Percentiles rank a stretch among this genome's conserved stretches.
Evolutionary conservation across 1,139 yeast species (phyloP).

Genomic region (Candida glucosophila): DNA sequence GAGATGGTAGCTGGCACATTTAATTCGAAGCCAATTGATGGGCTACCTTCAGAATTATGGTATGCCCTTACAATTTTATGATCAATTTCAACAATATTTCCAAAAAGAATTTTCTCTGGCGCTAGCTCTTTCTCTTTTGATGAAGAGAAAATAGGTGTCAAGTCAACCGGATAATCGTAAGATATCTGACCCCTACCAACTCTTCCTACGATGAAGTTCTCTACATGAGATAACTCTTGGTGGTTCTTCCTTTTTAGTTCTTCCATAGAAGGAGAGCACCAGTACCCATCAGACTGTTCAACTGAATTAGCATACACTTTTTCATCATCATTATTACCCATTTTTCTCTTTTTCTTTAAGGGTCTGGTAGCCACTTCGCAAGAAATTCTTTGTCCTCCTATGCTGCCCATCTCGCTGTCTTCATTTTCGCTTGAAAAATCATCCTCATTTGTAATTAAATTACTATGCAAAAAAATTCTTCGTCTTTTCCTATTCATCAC

Average conservation of each 20-base stretch:
- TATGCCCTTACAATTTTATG: constrained; percentile 58
- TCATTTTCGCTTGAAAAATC: constrained; percentile 14
- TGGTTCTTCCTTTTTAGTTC: constrained; percentile 40
- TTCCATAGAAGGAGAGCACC: constrained; percentile 68
- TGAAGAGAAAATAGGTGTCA: constrained; percentile 24
- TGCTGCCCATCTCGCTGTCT: constrained; percentile 1
- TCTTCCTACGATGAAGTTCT: constrained; percentile 71
- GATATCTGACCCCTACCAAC: constrained; percentile 68
- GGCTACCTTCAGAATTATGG: constrained; percentile 45
- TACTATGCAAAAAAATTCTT: too few relatives aligned
- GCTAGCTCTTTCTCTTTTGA: constrained; percentile 11
- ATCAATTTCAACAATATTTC: constrained; percentile 49
- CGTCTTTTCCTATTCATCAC: constrained; percentile 28
- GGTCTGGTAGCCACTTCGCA: too few relatives aligned
- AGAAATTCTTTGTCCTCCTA: too few relatives aligned
- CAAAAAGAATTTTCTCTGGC: constrained; percentile 41
- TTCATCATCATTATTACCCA: constrained; percentile 22
- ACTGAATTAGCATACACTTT: constrained; percentile 48
- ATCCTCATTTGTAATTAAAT: constrained; percentile 9
- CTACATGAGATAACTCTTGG: constrained; percentile 48
- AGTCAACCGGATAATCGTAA: constrained; percentile 65
- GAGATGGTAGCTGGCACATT: constrained; percentile 83
- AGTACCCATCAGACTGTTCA: constrained; percentile 50
- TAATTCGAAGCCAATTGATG: constrained; percentile 63
- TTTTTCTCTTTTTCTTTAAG: constrained; percentile 3